Percentiles rank a stretch among this genome's conserved stretches.
phyloP scores from a whole-genome alignment of 345 rosid genomes.

The Corchorus capsularis region DNA sequence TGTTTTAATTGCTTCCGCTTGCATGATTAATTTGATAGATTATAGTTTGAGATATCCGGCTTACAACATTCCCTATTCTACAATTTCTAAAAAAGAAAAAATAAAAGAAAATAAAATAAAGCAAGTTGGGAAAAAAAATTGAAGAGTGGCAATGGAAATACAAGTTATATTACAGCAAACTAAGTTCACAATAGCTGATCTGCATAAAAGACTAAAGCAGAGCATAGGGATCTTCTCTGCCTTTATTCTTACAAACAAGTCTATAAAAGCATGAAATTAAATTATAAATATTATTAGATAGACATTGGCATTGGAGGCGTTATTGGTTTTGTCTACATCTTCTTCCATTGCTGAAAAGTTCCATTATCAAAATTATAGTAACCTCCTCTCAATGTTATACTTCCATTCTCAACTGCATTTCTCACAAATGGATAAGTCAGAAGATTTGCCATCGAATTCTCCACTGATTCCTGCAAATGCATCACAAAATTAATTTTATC shows the following conservation, averaged over 20 bases:
- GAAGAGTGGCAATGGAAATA: too few relatives aligned
- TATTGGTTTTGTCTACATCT: constrained; percentile 47
- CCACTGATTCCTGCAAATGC: constrained; percentile 78
- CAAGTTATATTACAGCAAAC: too few relatives aligned
- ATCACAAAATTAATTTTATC: not conserved
- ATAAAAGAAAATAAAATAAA: too few relatives aligned
- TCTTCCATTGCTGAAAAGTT: constrained; percentile 87
- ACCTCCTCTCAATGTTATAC: constrained; percentile 75
- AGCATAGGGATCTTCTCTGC: not conserved
- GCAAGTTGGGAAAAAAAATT: too few relatives aligned
- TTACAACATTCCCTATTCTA: too few relatives aligned
- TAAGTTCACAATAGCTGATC: too few relatives aligned
- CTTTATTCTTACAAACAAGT: not conserved
- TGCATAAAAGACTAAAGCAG: too few relatives aligned
- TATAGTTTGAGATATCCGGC: too few relatives aligned
- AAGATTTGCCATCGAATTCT: constrained; percentile 74
- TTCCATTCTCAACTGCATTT: constrained; percentile 70
- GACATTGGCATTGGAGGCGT: not conserved
- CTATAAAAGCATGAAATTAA: not conserved
- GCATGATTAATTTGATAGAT: too few relatives aligned
- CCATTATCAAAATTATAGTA: constrained; percentile 85
- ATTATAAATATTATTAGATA: not conserved
- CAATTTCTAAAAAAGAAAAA: too few relatives aligned
- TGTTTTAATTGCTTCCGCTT: too few relatives aligned
- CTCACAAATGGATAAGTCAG: constrained; percentile 92